Base-by-base conservation (phyloP, 495 filamentous ascomycete genomes). In the Parathielavia appendiculata region DNA sequence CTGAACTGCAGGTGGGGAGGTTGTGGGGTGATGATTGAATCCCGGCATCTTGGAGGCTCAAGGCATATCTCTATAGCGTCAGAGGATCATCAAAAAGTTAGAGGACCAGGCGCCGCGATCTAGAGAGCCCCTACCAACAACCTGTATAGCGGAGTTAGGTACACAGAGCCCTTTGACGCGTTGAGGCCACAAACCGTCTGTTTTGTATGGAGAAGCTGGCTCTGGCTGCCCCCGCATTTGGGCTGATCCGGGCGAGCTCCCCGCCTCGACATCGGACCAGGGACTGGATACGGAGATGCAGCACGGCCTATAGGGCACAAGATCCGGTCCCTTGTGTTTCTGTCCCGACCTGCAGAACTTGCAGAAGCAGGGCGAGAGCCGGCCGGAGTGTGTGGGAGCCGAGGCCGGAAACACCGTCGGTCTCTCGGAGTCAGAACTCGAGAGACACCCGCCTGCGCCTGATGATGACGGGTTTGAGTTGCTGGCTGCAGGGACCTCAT, bases 181-280 rank as follows among this genome's bases (percentile, higher is more conserved):
- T n/a, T n/a, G n/a, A n/a, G n/a, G n/a, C n/a, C n/a, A n/a, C n/a
- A n/a, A n/a, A n/a, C n/a, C n/a, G 14, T 17, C 13, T 43, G 40
- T 43, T n/a, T 39, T 39, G 26, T 30, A 30, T 6, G 26, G 26
- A 30, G 2, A 30, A n/a, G n/a, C n/a, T n/a, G n/a, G n/a, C n/a
- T n/a, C n/a, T n/a, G 26, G 26, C 6, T 30, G 26, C 26, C n/a
- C n/a, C n/a, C 63, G 53, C 60, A 65, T 6, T 5, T n/a, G 12
- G 60, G 34, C 10, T 11, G 36, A 19, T 20, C 13, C 51, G 40
- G 46, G 47, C 56, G 54, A 60, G 63, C 53, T 62, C 62, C 62
- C 58, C 54, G 32, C 54, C 56, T 62, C 40, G 56, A 66, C 56
- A 51, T 56, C 58, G 45, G 56, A 55, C 57, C 63, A 63, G 60